Conservation (phyloP, 129 eudicot species). For the Chrysanthemum makinoi region DNA sequence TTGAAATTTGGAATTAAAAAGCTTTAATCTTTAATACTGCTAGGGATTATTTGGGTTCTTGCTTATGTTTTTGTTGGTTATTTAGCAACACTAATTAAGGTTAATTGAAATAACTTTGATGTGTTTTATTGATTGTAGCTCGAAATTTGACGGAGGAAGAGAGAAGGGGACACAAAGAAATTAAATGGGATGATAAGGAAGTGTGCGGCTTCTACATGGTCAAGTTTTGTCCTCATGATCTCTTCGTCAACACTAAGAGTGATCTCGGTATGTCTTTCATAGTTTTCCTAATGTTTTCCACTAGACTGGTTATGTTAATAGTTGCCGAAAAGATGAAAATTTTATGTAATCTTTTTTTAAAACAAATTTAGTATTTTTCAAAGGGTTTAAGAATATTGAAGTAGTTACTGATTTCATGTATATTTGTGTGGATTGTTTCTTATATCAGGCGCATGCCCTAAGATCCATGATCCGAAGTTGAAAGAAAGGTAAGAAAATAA, state of each 20-base stretch:
- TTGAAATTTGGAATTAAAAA: no score
- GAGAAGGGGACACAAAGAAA: slow-evolving; percentile 81
- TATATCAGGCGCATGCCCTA: slow-evolving; percentile 75
- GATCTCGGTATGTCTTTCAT: slow-evolving; percentile 65
- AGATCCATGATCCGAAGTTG: slow-evolving; percentile 85
- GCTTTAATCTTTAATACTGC: no score
- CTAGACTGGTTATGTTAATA: slow-evolving; percentile 10
- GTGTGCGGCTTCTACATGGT: slow-evolving; percentile 89
- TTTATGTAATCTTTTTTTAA: neutral
- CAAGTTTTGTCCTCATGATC: slow-evolving; percentile 94
- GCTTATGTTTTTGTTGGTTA: no score
- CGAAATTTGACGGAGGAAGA: slow-evolving; percentile 96
- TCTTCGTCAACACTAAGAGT: slow-evolving; percentile 90
- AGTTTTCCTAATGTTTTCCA: neutral
- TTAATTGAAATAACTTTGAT: neutral
- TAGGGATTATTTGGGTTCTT: no score
- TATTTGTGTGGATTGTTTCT: slow-evolving; percentile 12
- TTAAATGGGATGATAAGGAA: slow-evolving; percentile 92
- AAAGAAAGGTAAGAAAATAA: slow-evolving; percentile 74
- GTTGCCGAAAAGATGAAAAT: neutral
- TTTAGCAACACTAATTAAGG: neutral
- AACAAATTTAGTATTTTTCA: neutral
- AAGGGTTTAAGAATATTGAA: no score
- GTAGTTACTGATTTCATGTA: neutral
- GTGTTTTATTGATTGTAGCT: slow-evolving; percentile 35